Percentiles rank a stretch among this genome's conserved stretches.
Conservation (phyloP, 176 grass and related monocot genomes). For the Eleusine indica region DNA sequence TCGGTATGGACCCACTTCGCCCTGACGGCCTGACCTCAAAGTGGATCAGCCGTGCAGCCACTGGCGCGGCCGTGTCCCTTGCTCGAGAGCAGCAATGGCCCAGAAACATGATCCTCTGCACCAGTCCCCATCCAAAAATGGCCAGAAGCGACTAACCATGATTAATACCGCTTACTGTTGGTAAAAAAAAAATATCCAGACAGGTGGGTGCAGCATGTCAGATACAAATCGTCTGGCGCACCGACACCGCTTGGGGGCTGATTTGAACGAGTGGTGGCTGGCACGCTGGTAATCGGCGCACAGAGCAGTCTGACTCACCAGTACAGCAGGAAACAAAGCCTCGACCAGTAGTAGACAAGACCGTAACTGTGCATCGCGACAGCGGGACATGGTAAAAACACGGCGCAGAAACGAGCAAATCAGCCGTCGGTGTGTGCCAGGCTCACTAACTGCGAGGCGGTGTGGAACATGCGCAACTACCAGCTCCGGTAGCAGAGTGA, state of each 20-base stretch:
- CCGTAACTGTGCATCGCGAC: neutral
- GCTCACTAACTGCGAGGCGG: too few species aligned
- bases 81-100: neutral
- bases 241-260: conserved; percentile 13
- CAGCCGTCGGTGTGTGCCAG: neutral
- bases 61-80: neutral
- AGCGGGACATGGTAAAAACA: neutral
- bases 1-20: neutral
- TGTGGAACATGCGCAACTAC: neutral
- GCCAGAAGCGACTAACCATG: neutral
- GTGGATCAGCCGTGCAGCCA: neutral
- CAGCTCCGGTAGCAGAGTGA: neutral
- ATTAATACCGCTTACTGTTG: conserved; percentile 4
- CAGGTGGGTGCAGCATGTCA: neutral
- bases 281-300: neutral
- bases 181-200: neutral
- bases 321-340: neutral
- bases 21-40: neutral
- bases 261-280: neutral
- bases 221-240: neutral
- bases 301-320: neutral
- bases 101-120: neutral
- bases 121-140: neutral
- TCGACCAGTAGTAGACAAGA: neutral
- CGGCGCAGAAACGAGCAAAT: neutral